Conservation (phyloP, 345 rosid species). For the Pseudoturritis turrita region DNA sequence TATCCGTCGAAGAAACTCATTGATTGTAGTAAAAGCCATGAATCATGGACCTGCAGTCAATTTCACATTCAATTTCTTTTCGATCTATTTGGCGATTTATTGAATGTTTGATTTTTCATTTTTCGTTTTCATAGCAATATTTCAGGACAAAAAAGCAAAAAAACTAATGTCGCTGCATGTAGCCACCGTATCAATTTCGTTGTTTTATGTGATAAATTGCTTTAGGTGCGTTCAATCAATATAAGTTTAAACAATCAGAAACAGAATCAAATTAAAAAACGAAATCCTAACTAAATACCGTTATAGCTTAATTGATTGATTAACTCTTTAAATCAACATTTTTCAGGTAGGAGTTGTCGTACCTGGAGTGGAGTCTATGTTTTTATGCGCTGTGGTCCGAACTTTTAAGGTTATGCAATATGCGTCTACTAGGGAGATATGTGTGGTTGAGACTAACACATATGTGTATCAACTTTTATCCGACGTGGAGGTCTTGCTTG, state of each 20-base stretch:
- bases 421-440: too few relatives aligned
- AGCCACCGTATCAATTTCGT: background rate
- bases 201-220: background rate
- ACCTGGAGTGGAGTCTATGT: too few relatives aligned
- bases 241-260: background rate
- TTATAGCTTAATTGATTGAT: too few relatives aligned
- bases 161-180: background rate
- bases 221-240: background rate
- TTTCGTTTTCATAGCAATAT: background rate
- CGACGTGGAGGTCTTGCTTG: too few relatives aligned
- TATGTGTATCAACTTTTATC: too few relatives aligned
- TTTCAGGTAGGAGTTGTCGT: too few relatives aligned
- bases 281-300: too few relatives aligned
- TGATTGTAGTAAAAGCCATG: constrained; percentile 33
- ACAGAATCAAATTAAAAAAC: background rate
- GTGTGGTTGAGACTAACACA: too few relatives aligned
- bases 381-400: too few relatives aligned
- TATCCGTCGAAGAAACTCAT: constrained; percentile 9
- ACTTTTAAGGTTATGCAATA: too few relatives aligned
- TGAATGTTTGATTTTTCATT: constrained; percentile 4
- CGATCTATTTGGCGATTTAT: constrained; percentile 19
- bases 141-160: background rate
- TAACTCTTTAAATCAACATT: too few relatives aligned
- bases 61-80: constrained; percentile 24
- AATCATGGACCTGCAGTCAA: constrained; percentile 31